Evolutionary conservation across 495 filamentous ascomycete species (phyloP).

Genomic region (Hypoxylon trugodes): DNA sequence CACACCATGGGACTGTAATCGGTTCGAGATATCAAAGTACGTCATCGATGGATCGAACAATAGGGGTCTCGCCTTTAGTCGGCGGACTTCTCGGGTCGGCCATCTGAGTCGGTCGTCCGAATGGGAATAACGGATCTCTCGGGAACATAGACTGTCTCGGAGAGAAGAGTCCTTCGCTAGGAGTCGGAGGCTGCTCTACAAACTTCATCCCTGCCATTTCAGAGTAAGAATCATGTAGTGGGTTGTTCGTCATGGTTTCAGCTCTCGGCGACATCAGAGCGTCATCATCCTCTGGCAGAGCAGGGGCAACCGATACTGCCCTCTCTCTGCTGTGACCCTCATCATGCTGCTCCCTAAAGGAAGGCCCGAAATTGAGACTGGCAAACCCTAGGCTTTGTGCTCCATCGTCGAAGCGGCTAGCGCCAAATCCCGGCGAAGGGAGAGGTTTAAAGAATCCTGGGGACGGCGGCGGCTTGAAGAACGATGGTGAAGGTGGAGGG

Average conservation of each 20-base stretch:
- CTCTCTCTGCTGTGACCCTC: conserved; percentile 28
- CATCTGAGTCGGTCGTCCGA: conserved; percentile 52
- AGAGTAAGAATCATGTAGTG: conserved; percentile 52
- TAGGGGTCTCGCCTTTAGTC: conserved; percentile 69
- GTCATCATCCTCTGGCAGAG: conserved; percentile 48
- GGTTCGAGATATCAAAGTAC: conserved; percentile 47
- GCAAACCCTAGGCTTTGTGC: conserved; percentile 46
- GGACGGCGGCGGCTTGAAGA: conserved; percentile 44
- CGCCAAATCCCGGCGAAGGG: conserved; percentile 52
- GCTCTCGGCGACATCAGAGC: conserved; percentile 60
- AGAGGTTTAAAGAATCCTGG: conserved; percentile 33
- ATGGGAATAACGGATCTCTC: conserved; percentile 57
- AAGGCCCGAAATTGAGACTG: conserved; percentile 38
- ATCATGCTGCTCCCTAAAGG: conserved; percentile 32
- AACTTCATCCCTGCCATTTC: conserved; percentile 54
- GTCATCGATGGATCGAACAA: conserved; percentile 70
- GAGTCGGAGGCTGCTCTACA: conserved; percentile 57
- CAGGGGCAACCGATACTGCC: conserved; percentile 42
- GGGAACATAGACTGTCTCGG: conserved; percentile 60
- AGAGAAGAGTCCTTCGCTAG: conserved; percentile 57
- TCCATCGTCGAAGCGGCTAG: conserved; percentile 44
- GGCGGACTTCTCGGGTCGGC: conserved; percentile 72
- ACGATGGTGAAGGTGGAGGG: conserved; percentile 44
- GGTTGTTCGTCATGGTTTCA: conserved; percentile 63
- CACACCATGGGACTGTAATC: conserved; percentile 10